Conservation (phyloP, 257 asterid species). For the Scutellaria galericulata region DNA sequence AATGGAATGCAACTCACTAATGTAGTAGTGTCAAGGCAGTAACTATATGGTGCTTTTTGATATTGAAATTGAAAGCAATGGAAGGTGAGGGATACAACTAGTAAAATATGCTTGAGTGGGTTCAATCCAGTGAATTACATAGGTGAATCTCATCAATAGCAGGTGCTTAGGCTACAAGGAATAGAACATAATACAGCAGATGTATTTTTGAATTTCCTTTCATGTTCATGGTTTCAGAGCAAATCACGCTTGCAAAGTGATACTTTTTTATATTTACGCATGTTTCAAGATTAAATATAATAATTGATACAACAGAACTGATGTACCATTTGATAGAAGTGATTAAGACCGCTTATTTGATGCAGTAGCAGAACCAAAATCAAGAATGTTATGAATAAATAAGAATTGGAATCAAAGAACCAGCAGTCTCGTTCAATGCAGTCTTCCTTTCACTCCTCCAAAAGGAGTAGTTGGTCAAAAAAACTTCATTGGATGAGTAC, state of each 20-base stretch:
- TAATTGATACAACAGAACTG: background rate
- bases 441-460: background rate
- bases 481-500: background rate
- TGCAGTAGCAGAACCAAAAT: background rate
- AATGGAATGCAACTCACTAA: background rate
- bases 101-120: background rate
- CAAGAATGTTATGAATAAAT: background rate
- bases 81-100: background rate
- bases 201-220: background rate
- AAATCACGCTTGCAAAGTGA: constrained; percentile 11
- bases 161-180: background rate
- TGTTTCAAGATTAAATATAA: background rate
- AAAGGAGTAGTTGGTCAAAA: background rate
- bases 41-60: background rate
- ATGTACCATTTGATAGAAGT: background rate
- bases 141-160: background rate
- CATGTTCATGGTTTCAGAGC: background rate
- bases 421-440: background rate
- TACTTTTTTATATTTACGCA: background rate
- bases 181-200: constrained; percentile 17
- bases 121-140: background rate
- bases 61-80: too few relatives aligned
- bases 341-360: background rate
- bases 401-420: background rate
- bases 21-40: background rate